Base-by-base conservation (phyloP, 2,329 filamentous ascomycete genomes). In the Alternaria dauci region DNA sequence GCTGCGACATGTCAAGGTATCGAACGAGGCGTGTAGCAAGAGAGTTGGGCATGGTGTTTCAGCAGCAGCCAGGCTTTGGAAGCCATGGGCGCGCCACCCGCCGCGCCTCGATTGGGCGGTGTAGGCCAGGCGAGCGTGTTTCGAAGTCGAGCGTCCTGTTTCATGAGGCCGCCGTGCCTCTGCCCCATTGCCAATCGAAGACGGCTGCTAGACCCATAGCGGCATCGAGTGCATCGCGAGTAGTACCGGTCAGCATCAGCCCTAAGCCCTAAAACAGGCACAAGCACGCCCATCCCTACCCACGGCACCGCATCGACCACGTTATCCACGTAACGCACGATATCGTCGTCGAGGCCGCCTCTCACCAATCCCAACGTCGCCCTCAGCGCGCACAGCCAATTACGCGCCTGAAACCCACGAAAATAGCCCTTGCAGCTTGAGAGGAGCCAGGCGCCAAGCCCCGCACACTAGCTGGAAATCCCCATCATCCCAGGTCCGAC, bases 71-170 rank as follows among this genome's bases (percentile, higher is more conserved):
- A 34, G 12, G 44, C 43, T 46, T 26, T 12, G 14, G 7, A 26
- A 18, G 56, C 39, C 41, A 42, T 23, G 28, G 39, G 26, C 20
- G 55, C 54, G 55, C 55, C 38, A 43, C 25, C 32, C n/a, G 39
- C 55, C 25, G 32, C 16, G 11, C 25, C 38, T 25, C 58, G 36
- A 70, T 63, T 68, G 58, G 63, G 51, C 55, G 47, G 47, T 50
- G 30, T n/a, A 36, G 28, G 34, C 56, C 60, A 61, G 62, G 53
- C 51, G 61, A 28, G 55, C 62, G 44, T 67, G 71, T 73, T 73
- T 74, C 68, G 70, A 25, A 34, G 44, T 48, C 44, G 50, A 54
- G 44, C 25, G 28, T 42, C 23, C 57, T 42, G 57, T 59, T 59
- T 55, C 52, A 55, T 44, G 34, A 44, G 38, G 59, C 36, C 39